phyloP scores from a whole-genome alignment of 1,284 basidiomycete species.

The Cryptococcus hybrid region DNA sequence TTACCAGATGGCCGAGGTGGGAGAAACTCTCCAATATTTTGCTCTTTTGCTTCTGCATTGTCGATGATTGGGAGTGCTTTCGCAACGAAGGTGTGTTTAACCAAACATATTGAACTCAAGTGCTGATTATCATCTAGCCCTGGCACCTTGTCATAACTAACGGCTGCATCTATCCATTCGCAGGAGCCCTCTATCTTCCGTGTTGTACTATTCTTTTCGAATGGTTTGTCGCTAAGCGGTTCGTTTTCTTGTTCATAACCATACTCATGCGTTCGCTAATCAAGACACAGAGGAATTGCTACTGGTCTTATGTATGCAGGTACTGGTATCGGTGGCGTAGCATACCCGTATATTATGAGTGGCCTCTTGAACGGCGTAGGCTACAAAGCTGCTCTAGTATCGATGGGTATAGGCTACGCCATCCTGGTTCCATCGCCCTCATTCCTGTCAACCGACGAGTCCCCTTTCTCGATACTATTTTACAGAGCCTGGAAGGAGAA shows the following conservation, averaged over 20 bases:
- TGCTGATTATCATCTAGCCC: slow-evolving; percentile 16
- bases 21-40: slow-evolving; percentile 23
- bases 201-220: slow-evolving; percentile 47
- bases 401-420: slow-evolving; percentile 37
- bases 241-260: too few species aligned
- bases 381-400: slow-evolving; percentile 46
- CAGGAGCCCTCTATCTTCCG: slow-evolving; percentile 43
- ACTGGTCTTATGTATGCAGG: slow-evolving; percentile 47
- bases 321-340: slow-evolving; percentile 43
- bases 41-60: slow-evolving; percentile 28
- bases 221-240: slow-evolving; percentile 38
- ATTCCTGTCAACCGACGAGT: slow-evolving; percentile 45
- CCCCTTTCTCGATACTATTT: slow-evolving; percentile 18
- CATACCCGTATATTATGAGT: slow-evolving; percentile 45
- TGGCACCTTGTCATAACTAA: slow-evolving; percentile 46
- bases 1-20: slow-evolving; percentile 32
- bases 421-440: slow-evolving; percentile 29
- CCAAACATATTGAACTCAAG: not conserved
- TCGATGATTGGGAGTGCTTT: slow-evolving; percentile 40
- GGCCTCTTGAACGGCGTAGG: slow-evolving; percentile 42
- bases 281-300: slow-evolving; percentile 36
- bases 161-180: slow-evolving; percentile 44
- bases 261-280: too few species aligned
- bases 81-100: slow-evolving; percentile 26
- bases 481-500: not conserved